phyloP scores from a whole-genome alignment of 1,139 yeast genomes.

The Saccharomyces hybrid region DNA sequence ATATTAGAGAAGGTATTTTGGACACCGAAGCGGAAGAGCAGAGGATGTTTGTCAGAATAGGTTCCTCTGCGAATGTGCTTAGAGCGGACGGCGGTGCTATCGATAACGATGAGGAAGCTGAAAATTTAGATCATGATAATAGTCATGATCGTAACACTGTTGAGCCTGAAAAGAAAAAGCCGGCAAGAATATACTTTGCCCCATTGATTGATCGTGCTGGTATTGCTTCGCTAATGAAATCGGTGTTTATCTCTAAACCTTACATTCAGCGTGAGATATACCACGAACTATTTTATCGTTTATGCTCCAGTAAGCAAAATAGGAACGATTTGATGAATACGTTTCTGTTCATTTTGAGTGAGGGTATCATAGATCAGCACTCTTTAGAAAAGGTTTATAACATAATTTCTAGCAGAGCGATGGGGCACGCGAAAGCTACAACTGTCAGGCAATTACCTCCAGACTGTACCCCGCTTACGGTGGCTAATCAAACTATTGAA shows the following conservation, averaged over 20 bases:
- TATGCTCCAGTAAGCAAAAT: conserved; percentile 74
- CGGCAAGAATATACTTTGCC: conserved; percentile 43
- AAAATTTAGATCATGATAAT: conserved; percentile 11
- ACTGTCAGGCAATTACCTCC: conserved; percentile 40
- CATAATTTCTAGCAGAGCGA: conserved; percentile 42
- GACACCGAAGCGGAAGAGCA: conserved; percentile 54
- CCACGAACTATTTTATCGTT: conserved; percentile 56
- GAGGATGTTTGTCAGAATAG: conserved; percentile 27
- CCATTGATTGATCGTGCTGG: conserved; percentile 75
- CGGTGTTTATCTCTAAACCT: conserved; percentile 69
- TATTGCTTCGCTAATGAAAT: conserved; percentile 61
- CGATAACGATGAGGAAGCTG: conserved; percentile 25
- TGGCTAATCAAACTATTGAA: conserved; percentile 74
- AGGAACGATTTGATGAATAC: conserved; percentile 70
- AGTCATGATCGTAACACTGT: conserved; percentile 7
- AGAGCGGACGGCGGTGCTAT: conserved; percentile 32
- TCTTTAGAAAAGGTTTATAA: conserved; percentile 60
- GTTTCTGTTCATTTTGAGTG: conserved; percentile 62
- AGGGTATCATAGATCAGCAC: conserved; percentile 57
- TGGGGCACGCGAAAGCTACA: conserved; percentile 16
- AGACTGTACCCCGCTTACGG: conserved; percentile 59
- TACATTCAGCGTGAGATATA: conserved; percentile 57
- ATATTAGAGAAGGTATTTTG: conserved; percentile 62
- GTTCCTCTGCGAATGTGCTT: conserved; percentile 10
- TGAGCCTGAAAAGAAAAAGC: conserved; percentile 23